phyloP scores from a whole-genome alignment of 805 yeast species.

The Candida awuae region DNA sequence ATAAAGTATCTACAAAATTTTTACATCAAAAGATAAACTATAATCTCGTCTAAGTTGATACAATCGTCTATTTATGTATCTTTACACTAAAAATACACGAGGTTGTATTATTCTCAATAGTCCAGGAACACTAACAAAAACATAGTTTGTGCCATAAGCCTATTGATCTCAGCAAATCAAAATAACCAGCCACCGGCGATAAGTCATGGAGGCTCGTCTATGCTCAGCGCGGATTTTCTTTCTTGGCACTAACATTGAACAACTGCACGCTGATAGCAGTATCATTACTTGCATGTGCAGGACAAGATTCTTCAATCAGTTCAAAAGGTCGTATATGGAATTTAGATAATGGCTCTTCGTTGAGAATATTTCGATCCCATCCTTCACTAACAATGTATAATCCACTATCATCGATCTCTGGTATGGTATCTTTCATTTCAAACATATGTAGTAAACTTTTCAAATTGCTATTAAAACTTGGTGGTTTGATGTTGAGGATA shows the following conservation, averaged over 20 bases:
- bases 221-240: constrained; percentile 32
- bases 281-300: constrained; percentile 41
- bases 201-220: too few relatives aligned
- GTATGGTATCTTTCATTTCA: constrained; percentile 19
- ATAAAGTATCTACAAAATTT: too few relatives aligned
- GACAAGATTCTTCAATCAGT: constrained; percentile 49
- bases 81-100: too few relatives aligned
- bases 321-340: constrained; percentile 45
- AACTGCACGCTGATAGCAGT: constrained; percentile 44
- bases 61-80: too few relatives aligned
- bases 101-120: too few relatives aligned
- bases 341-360: constrained; percentile 23
- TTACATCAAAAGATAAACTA: too few relatives aligned
- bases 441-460: constrained; percentile 20
- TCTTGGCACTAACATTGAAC: constrained; percentile 45
- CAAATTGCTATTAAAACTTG: constrained; percentile 27
- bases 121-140: too few relatives aligned
- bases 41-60: too few relatives aligned
- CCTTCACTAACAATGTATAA: constrained; percentile 18
- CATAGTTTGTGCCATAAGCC: too few relatives aligned
- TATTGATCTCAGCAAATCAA: too few relatives aligned
- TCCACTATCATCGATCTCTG: constrained; percentile 14
- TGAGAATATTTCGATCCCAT: constrained; percentile 13
- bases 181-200: constrained; percentile 5
- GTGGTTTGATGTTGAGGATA: constrained; percentile 27